Evolutionary conservation across 805 yeast species (phyloP).

Genomic region (Kodamaea hsintzibuensis): DNA sequence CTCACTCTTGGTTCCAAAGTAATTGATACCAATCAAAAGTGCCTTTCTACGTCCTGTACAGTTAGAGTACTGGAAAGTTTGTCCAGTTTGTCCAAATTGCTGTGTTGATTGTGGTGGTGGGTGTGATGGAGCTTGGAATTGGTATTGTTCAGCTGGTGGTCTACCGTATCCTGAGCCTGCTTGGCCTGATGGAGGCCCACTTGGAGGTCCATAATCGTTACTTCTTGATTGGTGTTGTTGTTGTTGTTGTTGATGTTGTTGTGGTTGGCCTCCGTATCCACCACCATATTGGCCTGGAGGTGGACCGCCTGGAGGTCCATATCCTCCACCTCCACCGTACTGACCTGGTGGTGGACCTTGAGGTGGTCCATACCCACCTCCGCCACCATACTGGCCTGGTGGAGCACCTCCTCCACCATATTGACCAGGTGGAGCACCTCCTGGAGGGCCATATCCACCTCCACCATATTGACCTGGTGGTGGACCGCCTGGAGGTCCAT

Average conservation of each 20-base stretch:
- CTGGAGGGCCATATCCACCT: conserved; percentile 20
- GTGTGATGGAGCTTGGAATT: conserved; percentile 13
- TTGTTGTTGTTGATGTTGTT: conserved; percentile 18
- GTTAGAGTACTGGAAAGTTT: conserved; percentile 41
- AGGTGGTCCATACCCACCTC: conserved; percentile 19
- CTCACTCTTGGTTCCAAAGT: conserved; percentile 30
- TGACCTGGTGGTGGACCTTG: conserved; percentile 21
- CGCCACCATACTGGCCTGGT: conserved; percentile 18
- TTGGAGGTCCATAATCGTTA: conserved; percentile 11
- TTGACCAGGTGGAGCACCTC: conserved; percentile 18
- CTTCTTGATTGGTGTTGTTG: no score
- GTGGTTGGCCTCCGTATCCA: conserved; percentile 14
- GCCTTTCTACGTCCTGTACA: conserved; percentile 40
- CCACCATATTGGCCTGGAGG: conserved; percentile 8
- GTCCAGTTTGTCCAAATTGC: conserved; percentile 33
- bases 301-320: conserved; percentile 17
- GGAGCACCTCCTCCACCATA: conserved; percentile 11
- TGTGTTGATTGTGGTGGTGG: conserved; percentile 38
- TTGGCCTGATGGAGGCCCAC: conserved; percentile 3
- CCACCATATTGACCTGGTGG: conserved; percentile 8
- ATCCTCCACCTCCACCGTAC: conserved; percentile 9
- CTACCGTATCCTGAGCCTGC: not conserved
- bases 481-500: conserved; percentile 18
- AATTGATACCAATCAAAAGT: conserved; percentile 38
- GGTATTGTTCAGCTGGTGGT: not conserved